Percentiles rank a stretch among this genome's conserved stretches.
These are phyloP conservation scores for Trichoderma citrinoviride DNA, from an alignment of 2,329 filamentous ascomycete species.

Conservation along the genomic window DNA sequence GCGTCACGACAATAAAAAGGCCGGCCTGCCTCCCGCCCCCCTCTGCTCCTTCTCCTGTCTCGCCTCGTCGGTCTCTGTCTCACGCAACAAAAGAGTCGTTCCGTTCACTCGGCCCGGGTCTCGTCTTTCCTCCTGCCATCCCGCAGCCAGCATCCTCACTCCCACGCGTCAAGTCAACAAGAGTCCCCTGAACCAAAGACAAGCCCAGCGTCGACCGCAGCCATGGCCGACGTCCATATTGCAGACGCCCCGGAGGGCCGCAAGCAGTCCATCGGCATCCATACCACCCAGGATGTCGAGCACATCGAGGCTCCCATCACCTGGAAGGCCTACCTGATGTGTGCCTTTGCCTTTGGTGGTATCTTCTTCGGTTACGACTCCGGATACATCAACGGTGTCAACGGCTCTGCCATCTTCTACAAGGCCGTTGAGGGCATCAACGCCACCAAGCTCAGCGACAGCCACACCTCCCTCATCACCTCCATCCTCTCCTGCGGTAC, in stretches of 20 bases:
- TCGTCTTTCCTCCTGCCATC: conserved; percentile 10
- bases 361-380: conserved; percentile 80
- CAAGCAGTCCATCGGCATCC: conserved; percentile 35
- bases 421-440: conserved; percentile 46
- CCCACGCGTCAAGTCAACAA: neutral
- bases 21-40: conserved; percentile 24
- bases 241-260: conserved; percentile 27
- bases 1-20: conserved; percentile 31
- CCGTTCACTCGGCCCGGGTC: conserved; percentile 20
- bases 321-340: conserved; percentile 66
- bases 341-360: conserved; percentile 68
- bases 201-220: conserved; percentile 3
- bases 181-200: conserved; percentile 1
- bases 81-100: conserved; percentile 20
- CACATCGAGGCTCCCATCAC: conserved; percentile 67
- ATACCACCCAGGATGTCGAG: conserved; percentile 50
- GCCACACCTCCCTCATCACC: conserved; percentile 58
- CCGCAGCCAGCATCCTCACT: neutral
- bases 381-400: conserved; percentile 69
- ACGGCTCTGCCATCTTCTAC: conserved; percentile 53
- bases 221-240: conserved; percentile 30
- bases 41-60: conserved; percentile 25
- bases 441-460: conserved; percentile 37
- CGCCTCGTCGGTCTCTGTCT: conserved; percentile 27
- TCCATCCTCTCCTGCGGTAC: conserved; percentile 76